phyloP scores from a whole-genome alignment of 2,329 filamentous ascomycete species.

The Mycogone perniciosa region DNA sequence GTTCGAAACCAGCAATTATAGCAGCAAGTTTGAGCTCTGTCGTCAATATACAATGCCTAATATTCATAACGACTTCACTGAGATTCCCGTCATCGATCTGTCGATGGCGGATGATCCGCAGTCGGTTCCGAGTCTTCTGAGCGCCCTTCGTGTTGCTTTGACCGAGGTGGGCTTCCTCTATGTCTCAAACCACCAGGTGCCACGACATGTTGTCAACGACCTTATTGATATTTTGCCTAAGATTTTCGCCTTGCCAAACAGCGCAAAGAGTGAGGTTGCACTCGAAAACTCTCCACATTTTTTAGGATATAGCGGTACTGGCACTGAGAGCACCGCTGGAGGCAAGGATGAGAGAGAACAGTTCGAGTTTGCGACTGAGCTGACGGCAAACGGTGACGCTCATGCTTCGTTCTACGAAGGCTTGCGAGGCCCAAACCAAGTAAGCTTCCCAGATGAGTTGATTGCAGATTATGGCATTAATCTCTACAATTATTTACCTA shows the following conservation, averaged over 20 bases:
- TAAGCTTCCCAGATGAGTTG: constrained; percentile 17
- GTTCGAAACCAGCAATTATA: no score
- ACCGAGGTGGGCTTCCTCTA: constrained; percentile 49
- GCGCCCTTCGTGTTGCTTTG: constrained; percentile 39
- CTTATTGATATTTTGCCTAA: constrained; percentile 35
- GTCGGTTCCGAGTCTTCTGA: constrained; percentile 32
- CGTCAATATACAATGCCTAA: neutral
- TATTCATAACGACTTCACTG: constrained; percentile 22
- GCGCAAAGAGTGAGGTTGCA: constrained; percentile 34
- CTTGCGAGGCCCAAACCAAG: constrained; percentile 44
- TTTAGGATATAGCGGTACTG: constrained; percentile 51
- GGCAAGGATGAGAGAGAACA: constrained; percentile 49
- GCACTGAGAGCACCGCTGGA: constrained; percentile 50
- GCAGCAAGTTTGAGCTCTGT: no score
- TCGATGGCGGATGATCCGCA: constrained; percentile 32
- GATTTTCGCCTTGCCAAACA: constrained; percentile 36
- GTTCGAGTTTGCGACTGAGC: constrained; percentile 53
- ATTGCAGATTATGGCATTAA: no score
- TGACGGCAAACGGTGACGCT: constrained; percentile 30
- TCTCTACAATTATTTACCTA: neutral
- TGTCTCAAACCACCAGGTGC: constrained; percentile 43
- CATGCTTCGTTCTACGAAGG: constrained; percentile 34
- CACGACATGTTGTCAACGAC: constrained; percentile 26
- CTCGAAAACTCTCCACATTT: constrained; percentile 53
- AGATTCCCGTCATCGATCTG: constrained; percentile 45